phyloP scores from a whole-genome alignment of 2,329 filamentous ascomycete species.

The Stromatinia cepivora region DNA sequence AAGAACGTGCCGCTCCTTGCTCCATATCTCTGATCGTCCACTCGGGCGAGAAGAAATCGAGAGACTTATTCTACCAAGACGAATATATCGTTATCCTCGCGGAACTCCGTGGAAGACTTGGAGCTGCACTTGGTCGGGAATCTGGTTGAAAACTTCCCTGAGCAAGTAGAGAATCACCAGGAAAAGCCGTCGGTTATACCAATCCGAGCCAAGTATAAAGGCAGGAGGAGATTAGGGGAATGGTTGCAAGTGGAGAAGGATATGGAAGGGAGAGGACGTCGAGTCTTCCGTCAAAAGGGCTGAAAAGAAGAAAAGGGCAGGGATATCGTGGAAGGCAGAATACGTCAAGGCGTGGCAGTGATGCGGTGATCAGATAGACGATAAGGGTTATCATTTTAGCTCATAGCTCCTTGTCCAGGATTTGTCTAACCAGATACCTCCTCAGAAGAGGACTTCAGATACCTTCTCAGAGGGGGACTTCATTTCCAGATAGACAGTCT shows the following conservation, averaged over 20 bases:
- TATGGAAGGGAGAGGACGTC: neutral
- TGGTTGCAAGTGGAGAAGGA: neutral
- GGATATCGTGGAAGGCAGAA: neutral
- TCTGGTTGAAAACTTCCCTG: conserved; percentile 11
- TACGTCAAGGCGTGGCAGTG: neutral
- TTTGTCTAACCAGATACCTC: conserved; percentile 13
- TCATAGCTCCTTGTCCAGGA: conserved; percentile 19
- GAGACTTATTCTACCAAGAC: conserved; percentile 17
- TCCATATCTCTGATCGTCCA: conserved; percentile 20
- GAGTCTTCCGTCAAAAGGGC: neutral
- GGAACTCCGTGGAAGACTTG: conserved; percentile 16
- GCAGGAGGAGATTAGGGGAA: neutral
- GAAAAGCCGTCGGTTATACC: neutral
- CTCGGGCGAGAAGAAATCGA: conserved; percentile 12
- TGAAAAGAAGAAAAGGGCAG: neutral
- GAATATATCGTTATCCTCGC: conserved; percentile 21
- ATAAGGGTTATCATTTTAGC: conserved; percentile 20
- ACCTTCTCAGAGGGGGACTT: conserved; percentile 16
- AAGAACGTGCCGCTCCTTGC: neutral
- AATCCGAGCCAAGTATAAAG: neutral
- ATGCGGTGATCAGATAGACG: conserved; percentile 6
- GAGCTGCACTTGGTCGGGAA: conserved; percentile 15
- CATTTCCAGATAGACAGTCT: conserved; percentile 19
- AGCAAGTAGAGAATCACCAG: neutral
- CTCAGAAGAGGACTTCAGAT: conserved; percentile 20